phyloP scores from a whole-genome alignment of 768 basidiomycete species.

The Suillus decipiens region DNA sequence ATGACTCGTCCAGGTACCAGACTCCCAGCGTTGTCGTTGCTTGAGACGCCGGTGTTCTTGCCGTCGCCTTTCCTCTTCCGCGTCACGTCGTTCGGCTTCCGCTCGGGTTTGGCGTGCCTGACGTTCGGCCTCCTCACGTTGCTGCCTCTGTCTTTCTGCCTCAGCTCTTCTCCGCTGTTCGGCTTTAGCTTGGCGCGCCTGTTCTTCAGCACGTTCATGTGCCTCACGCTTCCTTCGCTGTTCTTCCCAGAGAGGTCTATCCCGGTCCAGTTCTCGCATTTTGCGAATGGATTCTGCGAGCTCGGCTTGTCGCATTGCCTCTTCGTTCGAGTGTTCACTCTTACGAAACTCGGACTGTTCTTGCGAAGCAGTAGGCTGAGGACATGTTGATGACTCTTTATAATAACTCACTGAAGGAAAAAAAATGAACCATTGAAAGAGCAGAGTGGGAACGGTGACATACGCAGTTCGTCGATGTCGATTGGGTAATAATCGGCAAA shows the following conservation, averaged over 20 bases:
- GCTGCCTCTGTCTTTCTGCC: slow-evolving; percentile 23
- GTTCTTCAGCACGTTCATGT: slow-evolving; percentile 45
- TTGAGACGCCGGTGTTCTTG: slow-evolving; percentile 45
- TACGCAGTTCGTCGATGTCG: slow-evolving; percentile 37
- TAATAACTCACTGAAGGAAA: not conserved
- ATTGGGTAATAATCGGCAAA: slow-evolving; percentile 21
- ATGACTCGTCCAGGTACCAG: slow-evolving; percentile 61
- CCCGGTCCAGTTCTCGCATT: slow-evolving; percentile 65
- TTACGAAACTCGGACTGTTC: not conserved
- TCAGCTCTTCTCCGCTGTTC: slow-evolving; percentile 37
- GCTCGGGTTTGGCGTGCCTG: slow-evolving; percentile 22
- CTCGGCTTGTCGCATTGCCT: slow-evolving; percentile 39
- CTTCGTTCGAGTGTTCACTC: slow-evolving; percentile 31
- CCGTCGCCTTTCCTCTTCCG: slow-evolving; percentile 39
- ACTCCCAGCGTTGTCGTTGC: slow-evolving; percentile 55
- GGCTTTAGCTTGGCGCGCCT: slow-evolving; percentile 37
- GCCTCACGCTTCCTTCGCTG: slow-evolving; percentile 47
- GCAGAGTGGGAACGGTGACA: not conserved
- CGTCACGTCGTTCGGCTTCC: slow-evolving; percentile 32
- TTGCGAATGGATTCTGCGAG: slow-evolving; percentile 70
- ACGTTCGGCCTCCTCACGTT: slow-evolving; percentile 29
- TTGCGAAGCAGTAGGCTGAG: slow-evolving; percentile 12
- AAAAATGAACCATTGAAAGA: slow-evolving; percentile 1
- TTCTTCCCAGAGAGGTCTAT: slow-evolving; percentile 63
- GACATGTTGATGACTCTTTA: not conserved